Base-by-base conservation (phyloP, 1,284 basidiomycete genomes). In the Pseudozyma sp. region DNA sequence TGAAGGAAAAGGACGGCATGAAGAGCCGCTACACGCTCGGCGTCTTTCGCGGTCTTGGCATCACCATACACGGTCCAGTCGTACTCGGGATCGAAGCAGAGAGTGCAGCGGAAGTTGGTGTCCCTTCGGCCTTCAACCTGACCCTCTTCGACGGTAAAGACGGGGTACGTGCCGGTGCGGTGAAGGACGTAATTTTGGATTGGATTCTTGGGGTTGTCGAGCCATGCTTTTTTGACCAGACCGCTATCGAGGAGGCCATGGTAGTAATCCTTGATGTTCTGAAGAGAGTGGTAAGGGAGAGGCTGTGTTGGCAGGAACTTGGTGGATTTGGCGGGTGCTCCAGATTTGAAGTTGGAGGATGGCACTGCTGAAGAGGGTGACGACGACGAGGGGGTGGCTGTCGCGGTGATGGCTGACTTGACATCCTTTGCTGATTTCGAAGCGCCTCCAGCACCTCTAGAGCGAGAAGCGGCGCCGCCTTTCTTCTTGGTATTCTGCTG, bases 1-100 rank as follows among this genome's bases (percentile, higher is more conserved):
- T 76, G 51, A 13, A 77, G 67, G 37, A 79, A 59, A 19, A 79
- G 55, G 42, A 80, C 67, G 30, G 71, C 79, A 40, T 80, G 70
- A 16, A 79, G 65, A 2, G 70, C 64, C 19, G 93, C 92, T 5
- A 94, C 85, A 80, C 88, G 89, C 79, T 92, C 90, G 2, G 94
- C 91, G 34, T 91, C 89, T 76, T 91, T 92, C 80, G 87, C 89
- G 9, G 85, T 86, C 1, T 86, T n/a, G 54, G 87, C 87, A 82
- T 97, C 94, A 87, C 94, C 81, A 5, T 86, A 82, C 9, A 87
- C 88, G 33, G 85, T 46, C 46, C 88, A 72, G 11, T 69, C 52
- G 46, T 63, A 70, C 7, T 72, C 77, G 6, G 58, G 64, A 37
- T 77, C 76, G n/a, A 76, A 73, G 34, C 67, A 43, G 40, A 68